Base-by-base conservation (phyloP, 768 basidiomycete genomes). In the Amanita thiersii region DNA sequence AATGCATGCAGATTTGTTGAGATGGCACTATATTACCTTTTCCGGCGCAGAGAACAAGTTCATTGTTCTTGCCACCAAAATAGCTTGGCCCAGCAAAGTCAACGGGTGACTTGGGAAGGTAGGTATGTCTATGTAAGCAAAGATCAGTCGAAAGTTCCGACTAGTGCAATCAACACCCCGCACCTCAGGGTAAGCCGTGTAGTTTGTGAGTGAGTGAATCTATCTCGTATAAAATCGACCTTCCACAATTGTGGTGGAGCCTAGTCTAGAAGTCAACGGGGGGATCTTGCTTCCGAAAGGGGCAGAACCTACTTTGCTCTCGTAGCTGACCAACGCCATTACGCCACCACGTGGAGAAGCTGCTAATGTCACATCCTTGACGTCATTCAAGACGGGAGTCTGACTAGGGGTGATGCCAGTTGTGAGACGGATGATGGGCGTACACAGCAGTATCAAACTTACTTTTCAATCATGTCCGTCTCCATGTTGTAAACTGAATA, bases 41-140 rank as follows among this genome's bases (percentile, higher is more conserved):
- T 4, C 80, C 78, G 29, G 81, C 80, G 51, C 86, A 84, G 4
- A 89, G 64, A 8, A 90, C 78, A 32, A 88, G 64, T 51, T 89
- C 83, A 51, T 86, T 81, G 47, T 82, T 77, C 52, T 74, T 76
- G 12, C 86, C 87, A 26, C 85, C 86, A 41, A 89, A 87, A 60
- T 87, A 86, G 53, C 83, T 85, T 5, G 81, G 77, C 0, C 87
- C 87, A 1, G 85, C 80, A 51, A 87, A 86, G 51, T 87, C 81
- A 14, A 85, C 75, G 9, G 66, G 48, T 9, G 63, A 61, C 53
- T 80, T 84, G 6, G 84, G 79, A 67, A 79, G 73, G 54, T 86
- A 88, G 1, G 79, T 86, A 50, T 86, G 85, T 37, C 81, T 78
- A 56, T 8, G 67, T 33, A 14, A 34, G 26, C 32, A 5, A 39